A percentile compares a stretch with the other conserved stretches of the same genome.
phyloP scores from a whole-genome alignment of 805 yeast species.

The Maudiozyma barnettii region DNA sequence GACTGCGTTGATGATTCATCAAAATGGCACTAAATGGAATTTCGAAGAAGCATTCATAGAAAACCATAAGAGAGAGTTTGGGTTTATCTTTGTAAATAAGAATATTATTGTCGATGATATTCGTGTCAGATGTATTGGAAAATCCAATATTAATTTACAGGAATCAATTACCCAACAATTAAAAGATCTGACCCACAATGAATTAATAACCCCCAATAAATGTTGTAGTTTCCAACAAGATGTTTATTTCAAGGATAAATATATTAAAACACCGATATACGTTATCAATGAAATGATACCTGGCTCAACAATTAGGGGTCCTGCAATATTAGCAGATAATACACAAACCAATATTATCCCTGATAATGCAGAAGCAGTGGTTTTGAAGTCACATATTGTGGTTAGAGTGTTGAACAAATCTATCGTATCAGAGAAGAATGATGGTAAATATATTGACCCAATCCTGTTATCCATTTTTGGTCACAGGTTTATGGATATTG shows the following conservation, averaged over 20 bases:
- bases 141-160: slow-evolving; percentile 36
- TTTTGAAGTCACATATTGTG: slow-evolving; percentile 54
- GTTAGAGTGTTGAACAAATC: slow-evolving; percentile 27
- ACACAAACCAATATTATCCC: slow-evolving; percentile 74
- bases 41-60: slow-evolving; percentile 40
- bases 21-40: slow-evolving; percentile 22
- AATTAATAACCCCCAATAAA: slow-evolving; percentile 16
- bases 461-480: slow-evolving; percentile 67
- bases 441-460: slow-evolving; percentile 45
- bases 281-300: slow-evolving; percentile 41
- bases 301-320: slow-evolving; percentile 54
- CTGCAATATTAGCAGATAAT: slow-evolving; percentile 68
- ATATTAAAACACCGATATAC: slow-evolving; percentile 45
- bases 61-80: slow-evolving; percentile 62
- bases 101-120: slow-evolving; percentile 61
- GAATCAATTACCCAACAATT: slow-evolving; percentile 46
- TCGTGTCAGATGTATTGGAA: slow-evolving; percentile 67
- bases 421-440: slow-evolving; percentile 11
- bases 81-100: slow-evolving; percentile 50
- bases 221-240: slow-evolving; percentile 31
- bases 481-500: slow-evolving; percentile 82
- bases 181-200: slow-evolving; percentile 21
- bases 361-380: slow-evolving; percentile 47
- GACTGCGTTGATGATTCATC: slow-evolving; percentile 65
- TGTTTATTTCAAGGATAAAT: slow-evolving; percentile 49